These are phyloP conservation scores for Reutealis trisperma DNA, from an alignment of 345 rosid species.

Conservation along the genomic window DNA sequence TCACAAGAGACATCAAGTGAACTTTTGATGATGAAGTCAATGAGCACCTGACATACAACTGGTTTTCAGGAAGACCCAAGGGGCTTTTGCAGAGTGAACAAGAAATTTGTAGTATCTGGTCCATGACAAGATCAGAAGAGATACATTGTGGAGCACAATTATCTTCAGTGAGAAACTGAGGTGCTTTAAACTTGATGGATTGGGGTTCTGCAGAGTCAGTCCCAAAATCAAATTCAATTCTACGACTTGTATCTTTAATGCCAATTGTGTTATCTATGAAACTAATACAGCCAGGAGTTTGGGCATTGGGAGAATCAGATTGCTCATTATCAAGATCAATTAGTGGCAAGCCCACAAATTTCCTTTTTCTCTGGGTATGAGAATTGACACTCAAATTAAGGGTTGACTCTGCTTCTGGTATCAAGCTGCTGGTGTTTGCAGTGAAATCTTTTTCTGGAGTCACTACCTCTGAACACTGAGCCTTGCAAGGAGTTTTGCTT, in stretches of 20 bases:
- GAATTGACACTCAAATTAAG: constrained; percentile 66
- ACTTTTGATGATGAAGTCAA: constrained; percentile 61
- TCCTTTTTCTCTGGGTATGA: constrained; percentile 61
- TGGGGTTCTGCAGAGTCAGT: constrained; percentile 30
- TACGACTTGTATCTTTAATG: constrained; percentile 36
- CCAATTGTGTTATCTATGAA: constrained; percentile 24
- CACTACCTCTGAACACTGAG: constrained; percentile 32
- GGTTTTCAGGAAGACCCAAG: constrained; percentile 64
- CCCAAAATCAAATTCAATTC: constrained; percentile 55
- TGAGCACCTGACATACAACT: constrained; percentile 49
- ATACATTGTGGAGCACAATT: constrained; percentile 10
- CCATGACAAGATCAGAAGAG: constrained; percentile 39
- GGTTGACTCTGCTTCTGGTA: constrained; percentile 53
- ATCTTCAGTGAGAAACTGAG: constrained; percentile 5
- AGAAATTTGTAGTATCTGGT: constrained; percentile 50
- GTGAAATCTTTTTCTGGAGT: constrained; percentile 50
- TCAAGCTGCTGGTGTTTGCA: constrained; percentile 32
- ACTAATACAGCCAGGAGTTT: constrained; percentile 30
- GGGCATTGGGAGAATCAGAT: constrained; percentile 23
- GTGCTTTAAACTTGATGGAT: constrained; percentile 28
- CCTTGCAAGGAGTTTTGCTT: constrained; percentile 31
- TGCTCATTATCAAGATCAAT: constrained; percentile 38
- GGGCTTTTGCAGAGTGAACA: constrained; percentile 69
- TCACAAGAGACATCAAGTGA: constrained; percentile 53
- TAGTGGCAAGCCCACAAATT: constrained; percentile 39